Percentiles rank a stretch among this genome's conserved stretches.
Conservation (phyloP, 495 filamentous ascomycete genomes). For the Aspergillus diversus region DNA sequence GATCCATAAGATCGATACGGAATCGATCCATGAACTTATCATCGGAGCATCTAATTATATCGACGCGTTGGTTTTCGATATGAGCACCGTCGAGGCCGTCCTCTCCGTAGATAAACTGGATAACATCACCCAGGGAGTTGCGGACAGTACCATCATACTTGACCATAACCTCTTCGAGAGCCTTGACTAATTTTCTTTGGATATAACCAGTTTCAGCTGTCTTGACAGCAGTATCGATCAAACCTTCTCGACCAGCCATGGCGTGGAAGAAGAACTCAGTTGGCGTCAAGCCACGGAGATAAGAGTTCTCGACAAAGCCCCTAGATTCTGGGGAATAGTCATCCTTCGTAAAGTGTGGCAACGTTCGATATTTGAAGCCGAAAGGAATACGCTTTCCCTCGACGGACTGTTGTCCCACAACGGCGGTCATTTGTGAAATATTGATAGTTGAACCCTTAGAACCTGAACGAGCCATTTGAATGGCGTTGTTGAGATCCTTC, state of each 20-base stretch:
- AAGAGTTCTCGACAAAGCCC: slow-evolving; percentile 99
- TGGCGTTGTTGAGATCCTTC: slow-evolving; percentile 94
- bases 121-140: slow-evolving; percentile 94
- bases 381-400: slow-evolving; percentile 99
- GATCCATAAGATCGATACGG: slow-evolving; percentile 94
- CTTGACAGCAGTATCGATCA: slow-evolving; percentile 99
- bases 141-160: slow-evolving; percentile 98
- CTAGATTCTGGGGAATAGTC: slow-evolving; percentile 96
- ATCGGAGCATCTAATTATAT: slow-evolving; percentile 77
- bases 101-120: slow-evolving; percentile 97
- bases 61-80: slow-evolving; percentile 90
- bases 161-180: slow-evolving; percentile 94
- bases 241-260: slow-evolving; percentile 99
- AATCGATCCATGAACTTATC: slow-evolving; percentile 75
- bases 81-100: slow-evolving; percentile 89
- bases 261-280: slow-evolving; percentile 99
- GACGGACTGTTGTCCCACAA: slow-evolving; percentile 96
- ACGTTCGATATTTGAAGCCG: slow-evolving; percentile 96
- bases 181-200: slow-evolving; percentile 96
- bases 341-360: slow-evolving; percentile 98
- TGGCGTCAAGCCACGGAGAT: slow-evolving; percentile 92
- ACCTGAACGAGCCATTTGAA: slow-evolving; percentile 92
- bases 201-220: slow-evolving; percentile 99
- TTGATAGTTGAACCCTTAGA: slow-evolving; percentile 99
- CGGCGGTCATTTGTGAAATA: slow-evolving; percentile 98